These are phyloP conservation scores for Tuber borchii DNA, from an alignment of 495 filamentous ascomycete species.

Conservation along the genomic window DNA sequence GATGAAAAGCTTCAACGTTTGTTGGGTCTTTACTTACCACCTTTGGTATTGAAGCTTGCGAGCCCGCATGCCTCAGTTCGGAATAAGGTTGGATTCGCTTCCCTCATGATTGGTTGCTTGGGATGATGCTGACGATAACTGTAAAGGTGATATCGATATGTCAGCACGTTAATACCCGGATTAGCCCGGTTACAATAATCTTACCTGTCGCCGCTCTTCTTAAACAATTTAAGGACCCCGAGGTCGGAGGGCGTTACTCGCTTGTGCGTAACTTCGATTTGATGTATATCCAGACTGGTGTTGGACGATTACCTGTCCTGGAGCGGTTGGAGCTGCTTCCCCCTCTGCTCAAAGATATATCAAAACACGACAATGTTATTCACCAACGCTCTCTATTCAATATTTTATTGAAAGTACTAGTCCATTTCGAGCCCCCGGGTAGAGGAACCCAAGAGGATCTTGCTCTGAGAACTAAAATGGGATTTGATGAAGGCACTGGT, in stretches of 20 bases:
- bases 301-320: slow-evolving; percentile 55
- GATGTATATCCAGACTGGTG: slow-evolving; percentile 78
- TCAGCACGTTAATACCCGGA: slow-evolving; percentile 71
- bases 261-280: slow-evolving; percentile 85
- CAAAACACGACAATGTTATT: slow-evolving; percentile 55
- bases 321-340: slow-evolving; percentile 66
- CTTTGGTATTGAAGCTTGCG: slow-evolving; percentile 73
- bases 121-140: background rate
- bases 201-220: slow-evolving; percentile 76
- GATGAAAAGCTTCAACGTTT: slow-evolving; percentile 71
- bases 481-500: slow-evolving; percentile 51
- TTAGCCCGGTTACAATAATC: slow-evolving; percentile 45
- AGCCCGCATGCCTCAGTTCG: slow-evolving; percentile 75
- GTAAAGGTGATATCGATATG: slow-evolving; percentile 59
- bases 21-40: slow-evolving; percentile 69
- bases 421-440: slow-evolving; percentile 62
- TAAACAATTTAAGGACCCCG: slow-evolving; percentile 77
- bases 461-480: slow-evolving; percentile 57
- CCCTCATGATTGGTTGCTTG: background rate
- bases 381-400: slow-evolving; percentile 76
- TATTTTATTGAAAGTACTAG: slow-evolving; percentile 67
- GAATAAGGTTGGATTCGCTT: slow-evolving; percentile 59
- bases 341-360: slow-evolving; percentile 63
- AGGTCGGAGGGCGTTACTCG: slow-evolving; percentile 49
- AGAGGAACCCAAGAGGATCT: slow-evolving; percentile 73